Evolutionary conservation across 108 stramenopile genomes (phyloP).

Genomic region (Pelagomonas calceolata): DNA sequence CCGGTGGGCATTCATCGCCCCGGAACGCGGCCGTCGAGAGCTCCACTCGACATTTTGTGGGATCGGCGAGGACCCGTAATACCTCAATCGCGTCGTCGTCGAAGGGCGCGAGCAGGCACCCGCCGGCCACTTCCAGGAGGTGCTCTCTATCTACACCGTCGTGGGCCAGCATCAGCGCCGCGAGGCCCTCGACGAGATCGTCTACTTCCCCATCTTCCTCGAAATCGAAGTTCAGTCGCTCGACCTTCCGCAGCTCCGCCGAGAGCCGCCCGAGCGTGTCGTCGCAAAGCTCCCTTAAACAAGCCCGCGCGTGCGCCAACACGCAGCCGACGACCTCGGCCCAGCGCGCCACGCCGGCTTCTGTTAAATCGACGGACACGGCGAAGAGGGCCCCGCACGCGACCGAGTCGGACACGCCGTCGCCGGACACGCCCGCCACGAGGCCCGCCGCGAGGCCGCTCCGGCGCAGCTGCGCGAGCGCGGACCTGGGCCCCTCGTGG

Average conservation of each 20-base stretch:
- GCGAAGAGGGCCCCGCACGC: not conserved
- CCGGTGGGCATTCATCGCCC: not conserved
- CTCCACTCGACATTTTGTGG: not conserved
- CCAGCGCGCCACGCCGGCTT: not conserved
- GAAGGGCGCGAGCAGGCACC: not conserved
- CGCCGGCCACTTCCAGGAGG: not conserved
- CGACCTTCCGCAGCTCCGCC: not conserved
- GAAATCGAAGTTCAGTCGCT: not conserved
- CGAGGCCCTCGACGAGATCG: not conserved
- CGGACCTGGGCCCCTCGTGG: conserved; percentile 71
- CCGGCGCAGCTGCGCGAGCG: conserved; percentile 61
- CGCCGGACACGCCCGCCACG: not conserved
- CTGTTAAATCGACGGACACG: not conserved
- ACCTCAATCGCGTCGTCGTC: no score
- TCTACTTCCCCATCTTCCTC: not conserved
- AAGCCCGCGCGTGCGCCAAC: not conserved
- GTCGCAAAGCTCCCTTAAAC: not conserved
- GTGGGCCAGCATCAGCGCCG: not conserved
- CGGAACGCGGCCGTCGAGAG: not conserved
- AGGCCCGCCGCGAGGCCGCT: conserved; percentile 52
- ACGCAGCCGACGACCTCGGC: not conserved
- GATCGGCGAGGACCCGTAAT: not conserved
- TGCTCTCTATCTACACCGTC: not conserved
- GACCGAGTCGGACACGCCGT: not conserved
- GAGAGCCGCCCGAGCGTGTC: not conserved